Evolutionary conservation across 768 basidiomycete genomes (phyloP), one percentile per base, ranked within the genome.

Genomic region (Auricularia cornea): DNA sequence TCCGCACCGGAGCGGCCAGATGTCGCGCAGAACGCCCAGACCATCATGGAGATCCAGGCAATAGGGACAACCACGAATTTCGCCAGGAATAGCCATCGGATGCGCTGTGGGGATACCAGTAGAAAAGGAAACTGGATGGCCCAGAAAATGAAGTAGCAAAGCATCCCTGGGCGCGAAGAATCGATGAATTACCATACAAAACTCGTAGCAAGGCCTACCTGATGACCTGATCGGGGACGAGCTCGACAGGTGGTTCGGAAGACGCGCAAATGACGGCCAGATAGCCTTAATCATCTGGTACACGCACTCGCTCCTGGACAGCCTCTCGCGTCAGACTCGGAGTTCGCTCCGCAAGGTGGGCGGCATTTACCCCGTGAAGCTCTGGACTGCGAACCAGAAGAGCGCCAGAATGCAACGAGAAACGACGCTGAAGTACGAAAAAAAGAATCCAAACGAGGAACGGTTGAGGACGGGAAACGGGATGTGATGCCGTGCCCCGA

Each of bases 361-460:
- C 10, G 20, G 10, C 8, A 26, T 29, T 33, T 10, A 63, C 56
- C 48, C 62, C 32, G 57, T 65, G n/a, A 66, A 70, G 66, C 61
- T 67, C 79, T 88, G 88, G n/a, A 89, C 81, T 5, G 84, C 85
- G 64, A 89, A 89, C 89, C 20, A 18, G 56, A 48, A 48, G 20
- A 48, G 16, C 20, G 44, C 44, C 44, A 48, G 44, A 48, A 48
- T 41, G 88, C 80, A 29, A 26, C 91, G 83, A 67, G 88, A 90
- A 63, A 93, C 72, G 57, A 94, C 89, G 63, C 84, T 86, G 73
- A 93, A 93, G 75, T 92, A 94, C 70, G 90, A 89, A 68, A 94
- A 83, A 85, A 88, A 94, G 76, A 92, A 94, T 2, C 93, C 92
- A 68, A 94, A 90, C 0, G 89, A 92, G 2, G 92, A 92, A 18